Evolutionary conservation across 192 early-diverging fungal genomes (phyloP).

Genomic region (Coemansia sp.): DNA sequence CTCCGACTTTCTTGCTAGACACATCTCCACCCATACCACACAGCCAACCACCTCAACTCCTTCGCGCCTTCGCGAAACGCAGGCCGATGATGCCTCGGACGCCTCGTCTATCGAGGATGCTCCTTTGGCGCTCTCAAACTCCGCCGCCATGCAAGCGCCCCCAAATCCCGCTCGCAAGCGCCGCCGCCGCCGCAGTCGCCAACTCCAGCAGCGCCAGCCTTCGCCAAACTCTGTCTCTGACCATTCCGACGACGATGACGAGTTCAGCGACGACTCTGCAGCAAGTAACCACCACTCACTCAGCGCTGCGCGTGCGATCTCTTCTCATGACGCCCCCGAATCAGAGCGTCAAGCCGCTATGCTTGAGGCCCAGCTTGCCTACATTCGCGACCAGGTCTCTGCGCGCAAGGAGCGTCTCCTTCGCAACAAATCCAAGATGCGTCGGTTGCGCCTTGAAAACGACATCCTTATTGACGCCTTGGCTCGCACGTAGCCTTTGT

Average conservation of each 20-base stretch:
- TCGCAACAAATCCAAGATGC: slow-evolving; percentile 22
- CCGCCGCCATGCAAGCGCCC: background rate
- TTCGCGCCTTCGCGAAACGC: background rate
- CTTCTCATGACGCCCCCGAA: slow-evolving; percentile 4
- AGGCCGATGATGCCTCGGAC: background rate
- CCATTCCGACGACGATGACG: slow-evolving; percentile 2
- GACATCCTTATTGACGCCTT: slow-evolving; percentile 40
- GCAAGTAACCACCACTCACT: background rate
- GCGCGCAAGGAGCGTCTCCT: slow-evolving; percentile 19
- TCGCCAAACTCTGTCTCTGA: background rate
- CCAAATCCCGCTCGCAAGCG: background rate
- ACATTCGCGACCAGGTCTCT: slow-evolving; percentile 27
- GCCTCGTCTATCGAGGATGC: slow-evolving; percentile 10
- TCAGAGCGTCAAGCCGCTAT: slow-evolving; percentile 13
- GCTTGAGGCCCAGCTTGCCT: slow-evolving; percentile 33
- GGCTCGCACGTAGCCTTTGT: slow-evolving; percentile 1
- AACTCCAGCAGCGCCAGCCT: background rate
- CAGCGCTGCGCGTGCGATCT: background rate
- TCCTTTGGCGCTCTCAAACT: slow-evolving; percentile 8
- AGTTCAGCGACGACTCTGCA: background rate
- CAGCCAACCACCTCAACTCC: background rate
- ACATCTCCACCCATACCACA: slow-evolving; percentile 57
- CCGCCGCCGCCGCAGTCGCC: slow-evolving; percentile 1
- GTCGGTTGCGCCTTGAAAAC: slow-evolving; percentile 43
- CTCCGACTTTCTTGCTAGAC: slow-evolving; percentile 64